Evolutionary conservation across 805 yeast species (phyloP), one percentile per base, ranked within the genome.

Genomic region (Saturnispora quitensis): DNA sequence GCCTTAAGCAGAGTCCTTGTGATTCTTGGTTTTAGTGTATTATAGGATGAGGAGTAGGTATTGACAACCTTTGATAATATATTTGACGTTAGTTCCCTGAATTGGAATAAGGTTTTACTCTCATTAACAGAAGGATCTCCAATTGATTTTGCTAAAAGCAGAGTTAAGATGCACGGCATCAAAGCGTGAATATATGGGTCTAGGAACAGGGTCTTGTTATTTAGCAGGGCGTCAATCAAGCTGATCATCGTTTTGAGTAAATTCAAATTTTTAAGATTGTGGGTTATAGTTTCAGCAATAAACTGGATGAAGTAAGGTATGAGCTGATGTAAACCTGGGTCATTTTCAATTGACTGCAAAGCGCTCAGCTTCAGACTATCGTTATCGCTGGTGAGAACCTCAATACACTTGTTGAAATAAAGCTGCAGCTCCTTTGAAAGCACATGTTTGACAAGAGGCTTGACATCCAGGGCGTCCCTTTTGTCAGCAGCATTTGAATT

Each of bases 271-370:
- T 86, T 80, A 59, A 91, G 74, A 61, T 89, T 91, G 63, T 88
- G 84, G 0, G 98, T 88, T 52, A 93, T 81, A 59, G 95, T 96
- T 63, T 93, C 99, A 6, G 97, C 95, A 35, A 89, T 88, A 63
- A 93, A 90, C 64, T 93, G 98, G 48, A 93, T 90, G 60, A 93
- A 87, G 65, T 93, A 93, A 2, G 99, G 99, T 5, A 95, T 93
- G 47, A 93, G 70, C 68, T 93, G 99, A 71, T 93, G 99, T 52
- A 93, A 71, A 34, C 99, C 99, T 2, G 97, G 96, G 64, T 93
- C 99, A 31, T 86, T 82, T 53, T 86, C 80, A 54, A 93, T 72
- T 8, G 96, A 86, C 28, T 84, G 82, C 50, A 93, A 73, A 2
- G 97, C 97, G 0, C 97, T 93, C 38, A 78, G 76, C 56, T 78